A percentile compares a stretch with the other conserved stretches of the same genome.
Evolutionary conservation across 2,329 filamentous ascomycete genomes (phyloP).

Genomic region (Graphiopsis chlorocephala): DNA sequence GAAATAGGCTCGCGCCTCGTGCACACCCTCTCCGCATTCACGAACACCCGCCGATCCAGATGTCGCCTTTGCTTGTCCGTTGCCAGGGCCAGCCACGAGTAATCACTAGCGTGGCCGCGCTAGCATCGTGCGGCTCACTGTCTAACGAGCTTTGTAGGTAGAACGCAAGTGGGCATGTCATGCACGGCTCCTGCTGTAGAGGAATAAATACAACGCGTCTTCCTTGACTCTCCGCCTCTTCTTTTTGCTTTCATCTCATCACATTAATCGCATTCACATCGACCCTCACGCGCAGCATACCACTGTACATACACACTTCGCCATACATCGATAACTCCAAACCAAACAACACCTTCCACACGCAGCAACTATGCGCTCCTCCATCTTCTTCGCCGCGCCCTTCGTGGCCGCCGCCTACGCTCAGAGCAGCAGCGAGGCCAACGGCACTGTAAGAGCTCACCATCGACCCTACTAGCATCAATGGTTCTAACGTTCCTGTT

Average conservation of each 20-base stretch:
- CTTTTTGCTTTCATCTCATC: neutral
- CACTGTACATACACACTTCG: conserved; percentile 3
- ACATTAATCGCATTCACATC: conserved; percentile 1
- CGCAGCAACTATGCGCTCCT: conserved; percentile 44
- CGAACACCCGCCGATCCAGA: neutral
- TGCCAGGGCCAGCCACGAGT: conserved; percentile 4
- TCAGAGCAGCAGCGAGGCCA: conserved; percentile 30
- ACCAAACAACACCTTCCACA: conserved; percentile 2
- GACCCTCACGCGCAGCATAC: neutral
- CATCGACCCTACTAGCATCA: conserved; percentile 2
- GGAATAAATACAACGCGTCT: conserved; percentile 7
- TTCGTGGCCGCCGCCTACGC: conserved; percentile 44
- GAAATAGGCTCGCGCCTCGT: neutral
- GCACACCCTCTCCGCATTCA: neutral
- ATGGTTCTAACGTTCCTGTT: neutral
- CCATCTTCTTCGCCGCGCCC: conserved; percentile 42
- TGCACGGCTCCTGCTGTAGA: neutral
- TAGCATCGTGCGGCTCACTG: neutral
- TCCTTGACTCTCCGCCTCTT: neutral
- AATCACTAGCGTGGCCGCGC: neutral
- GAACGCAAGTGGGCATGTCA: neutral
- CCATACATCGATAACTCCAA: neutral
- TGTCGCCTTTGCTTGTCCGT: neutral
- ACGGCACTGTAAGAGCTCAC: conserved; percentile 16
- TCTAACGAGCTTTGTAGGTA: conserved; percentile 1